Conservation (phyloP, 192 early-diverging fungal genomes). For the Phlyctochytrium planicorne region DNA sequence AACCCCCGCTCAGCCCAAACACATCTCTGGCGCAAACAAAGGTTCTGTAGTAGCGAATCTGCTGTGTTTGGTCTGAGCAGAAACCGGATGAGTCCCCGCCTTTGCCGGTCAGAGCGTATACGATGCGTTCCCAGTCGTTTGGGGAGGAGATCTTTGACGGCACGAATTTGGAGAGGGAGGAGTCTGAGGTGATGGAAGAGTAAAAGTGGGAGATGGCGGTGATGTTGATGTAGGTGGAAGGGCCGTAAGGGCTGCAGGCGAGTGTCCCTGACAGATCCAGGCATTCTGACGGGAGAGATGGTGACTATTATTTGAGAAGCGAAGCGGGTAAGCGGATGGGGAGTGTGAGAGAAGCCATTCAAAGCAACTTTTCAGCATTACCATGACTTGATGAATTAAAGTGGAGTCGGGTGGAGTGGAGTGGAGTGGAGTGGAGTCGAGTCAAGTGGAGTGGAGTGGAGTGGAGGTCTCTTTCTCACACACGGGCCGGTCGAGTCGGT, state of each 20-base stretch:
- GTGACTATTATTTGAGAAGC: no score
- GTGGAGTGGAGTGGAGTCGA: no score
- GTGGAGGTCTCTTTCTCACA: no score
- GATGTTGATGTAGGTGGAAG: background rate
- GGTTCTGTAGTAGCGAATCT: background rate
- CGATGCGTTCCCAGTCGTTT: background rate
- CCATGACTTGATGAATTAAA: no score
- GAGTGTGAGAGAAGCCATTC: no score
- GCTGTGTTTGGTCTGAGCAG: background rate
- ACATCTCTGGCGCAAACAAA: background rate
- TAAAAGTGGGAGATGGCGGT: background rate
- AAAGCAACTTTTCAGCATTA: no score
- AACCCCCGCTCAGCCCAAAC: background rate
- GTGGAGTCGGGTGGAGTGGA: no score
- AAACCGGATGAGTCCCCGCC: background rate
- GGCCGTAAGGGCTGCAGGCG: background rate
- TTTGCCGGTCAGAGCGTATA: background rate
- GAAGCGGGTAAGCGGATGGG: no score
- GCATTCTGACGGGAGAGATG: background rate
- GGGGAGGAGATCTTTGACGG: background rate
- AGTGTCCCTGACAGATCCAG: background rate
- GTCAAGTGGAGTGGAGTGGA: no score
- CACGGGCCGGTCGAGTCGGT: no score
- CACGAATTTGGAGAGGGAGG: background rate
- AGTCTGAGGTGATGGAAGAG: background rate